Percentiles rank a stretch among this genome's conserved stretches.
These are phyloP conservation scores for Papilionanthe hybrid DNA, from an alignment of 116 monocot genomes.

Conservation along the genomic window DNA sequence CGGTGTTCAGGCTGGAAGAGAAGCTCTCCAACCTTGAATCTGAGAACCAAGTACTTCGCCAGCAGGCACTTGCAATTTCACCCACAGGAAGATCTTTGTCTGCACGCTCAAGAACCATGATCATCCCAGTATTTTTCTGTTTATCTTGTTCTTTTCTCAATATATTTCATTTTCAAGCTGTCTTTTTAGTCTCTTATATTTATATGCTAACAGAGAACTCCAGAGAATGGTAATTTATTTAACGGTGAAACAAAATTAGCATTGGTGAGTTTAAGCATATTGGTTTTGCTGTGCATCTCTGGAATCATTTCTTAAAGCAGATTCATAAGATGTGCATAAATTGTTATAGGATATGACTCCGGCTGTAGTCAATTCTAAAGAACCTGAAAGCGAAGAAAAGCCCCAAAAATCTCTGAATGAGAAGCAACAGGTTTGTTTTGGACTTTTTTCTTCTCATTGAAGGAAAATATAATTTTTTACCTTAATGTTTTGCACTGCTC, in stretches of 20 bases:
- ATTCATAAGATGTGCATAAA: constrained; percentile 12
- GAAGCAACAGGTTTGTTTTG: constrained; percentile 67
- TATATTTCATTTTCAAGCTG: background rate
- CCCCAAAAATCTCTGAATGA: constrained; percentile 95
- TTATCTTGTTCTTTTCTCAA: background rate
- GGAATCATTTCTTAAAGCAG: background rate
- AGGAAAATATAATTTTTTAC: background rate
- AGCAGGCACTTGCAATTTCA: constrained; percentile 57
- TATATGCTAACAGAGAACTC: constrained; percentile 57
- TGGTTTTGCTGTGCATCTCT: background rate
- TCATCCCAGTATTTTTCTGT: constrained; percentile 51
- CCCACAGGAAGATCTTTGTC: constrained; percentile 59
- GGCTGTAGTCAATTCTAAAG: constrained; percentile 33
- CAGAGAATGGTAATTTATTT: constrained; percentile 50
- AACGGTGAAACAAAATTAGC: constrained; percentile 60
- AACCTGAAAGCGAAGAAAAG: constrained; percentile 75
- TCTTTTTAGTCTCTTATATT: constrained; percentile 3
- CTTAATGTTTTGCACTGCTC: background rate
- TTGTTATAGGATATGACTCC: constrained; percentile 55
- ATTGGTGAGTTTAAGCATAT: constrained; percentile 40
- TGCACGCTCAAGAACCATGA: constrained; percentile 56
- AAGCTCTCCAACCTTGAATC: constrained; percentile 52
- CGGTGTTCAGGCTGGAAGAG: constrained; percentile 58
- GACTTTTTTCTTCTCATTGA: background rate
- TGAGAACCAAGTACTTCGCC: constrained; percentile 63